Evolutionary conservation across 2,329 filamentous ascomycete genomes (phyloP).

Genomic region (Fusarium gaditjirri): DNA sequence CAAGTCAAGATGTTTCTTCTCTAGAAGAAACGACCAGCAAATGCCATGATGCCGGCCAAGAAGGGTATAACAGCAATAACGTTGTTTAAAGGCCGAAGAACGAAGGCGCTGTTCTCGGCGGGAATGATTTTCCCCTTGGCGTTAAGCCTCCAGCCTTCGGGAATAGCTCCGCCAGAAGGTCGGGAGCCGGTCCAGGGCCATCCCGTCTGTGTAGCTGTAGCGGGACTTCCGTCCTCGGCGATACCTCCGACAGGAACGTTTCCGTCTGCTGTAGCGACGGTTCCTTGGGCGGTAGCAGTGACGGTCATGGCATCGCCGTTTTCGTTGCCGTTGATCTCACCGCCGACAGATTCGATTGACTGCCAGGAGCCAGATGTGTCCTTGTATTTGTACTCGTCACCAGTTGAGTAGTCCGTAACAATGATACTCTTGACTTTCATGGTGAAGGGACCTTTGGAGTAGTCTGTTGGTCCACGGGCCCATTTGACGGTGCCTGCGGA

Average conservation of each 20-base stretch:
- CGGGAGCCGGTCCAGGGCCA: conserved; percentile 74
- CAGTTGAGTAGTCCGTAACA: conserved; percentile 93
- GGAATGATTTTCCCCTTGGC: conserved; percentile 82
- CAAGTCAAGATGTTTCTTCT: neutral
- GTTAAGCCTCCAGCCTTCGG: conserved; percentile 84
- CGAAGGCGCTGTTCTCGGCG: conserved; percentile 60
- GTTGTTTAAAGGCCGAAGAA: conserved; percentile 33
- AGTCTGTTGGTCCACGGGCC: conserved; percentile 89
- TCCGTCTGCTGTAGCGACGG: conserved; percentile 71
- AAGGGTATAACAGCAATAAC: conserved; percentile 43
- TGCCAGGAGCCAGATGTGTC: conserved; percentile 82
- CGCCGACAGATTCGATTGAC: conserved; percentile 84
- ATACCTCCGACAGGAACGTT: conserved; percentile 78
- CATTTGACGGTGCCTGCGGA: conserved; percentile 84
- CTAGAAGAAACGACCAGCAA: conserved; percentile 40
- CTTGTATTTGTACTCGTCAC: conserved; percentile 83
- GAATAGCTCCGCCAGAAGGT: conserved; percentile 68
- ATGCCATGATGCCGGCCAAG: conserved; percentile 39
- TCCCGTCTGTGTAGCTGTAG: conserved; percentile 66
- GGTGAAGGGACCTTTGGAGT: conserved; percentile 81
- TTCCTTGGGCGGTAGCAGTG: conserved; percentile 68
- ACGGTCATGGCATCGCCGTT: conserved; percentile 62
- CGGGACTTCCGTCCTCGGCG: conserved; percentile 64
- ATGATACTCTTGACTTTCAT: conserved; percentile 84
- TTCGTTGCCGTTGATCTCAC: conserved; percentile 76